Evolutionary conservation across 495 filamentous ascomycete genomes (phyloP).

Genomic region (Thozetella sp.): DNA sequence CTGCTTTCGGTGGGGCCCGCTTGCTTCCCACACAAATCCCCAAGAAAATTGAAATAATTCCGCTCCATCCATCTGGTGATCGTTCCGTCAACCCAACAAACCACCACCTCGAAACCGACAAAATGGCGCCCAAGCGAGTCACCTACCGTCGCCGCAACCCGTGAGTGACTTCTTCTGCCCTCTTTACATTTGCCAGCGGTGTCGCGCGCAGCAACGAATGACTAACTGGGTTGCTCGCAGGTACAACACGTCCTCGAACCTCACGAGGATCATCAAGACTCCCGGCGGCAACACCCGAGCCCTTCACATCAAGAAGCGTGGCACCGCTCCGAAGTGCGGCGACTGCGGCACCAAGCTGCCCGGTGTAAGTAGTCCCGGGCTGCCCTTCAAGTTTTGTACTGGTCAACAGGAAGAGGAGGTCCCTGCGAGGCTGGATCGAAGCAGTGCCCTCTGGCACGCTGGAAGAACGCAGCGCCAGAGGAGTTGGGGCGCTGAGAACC

Average conservation of each 20-base stretch:
- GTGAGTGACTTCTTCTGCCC: constrained; percentile 57
- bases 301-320: constrained; percentile 98
- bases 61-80: constrained; percentile 34
- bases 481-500: too few species aligned
- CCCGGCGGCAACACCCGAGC: constrained; percentile 92
- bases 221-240: constrained; percentile 40
- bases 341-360: constrained; percentile 96
- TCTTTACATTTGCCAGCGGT: constrained; percentile 1
- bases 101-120: constrained; percentile 60
- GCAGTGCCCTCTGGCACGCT: too few species aligned
- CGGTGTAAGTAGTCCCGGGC: constrained; percentile 68
- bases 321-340: constrained; percentile 95
- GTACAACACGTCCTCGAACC: constrained; percentile 98
- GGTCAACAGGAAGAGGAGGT: background rate
- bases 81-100: constrained; percentile 37
- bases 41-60: constrained; percentile 10
- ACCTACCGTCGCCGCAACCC: constrained; percentile 85
- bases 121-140: constrained; percentile 58
- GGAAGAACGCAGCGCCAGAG: too few species aligned
- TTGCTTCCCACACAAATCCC: constrained; percentile 42
- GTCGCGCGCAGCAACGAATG: constrained; percentile 10
- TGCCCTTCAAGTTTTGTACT: background rate
- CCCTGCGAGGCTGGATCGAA: background rate
- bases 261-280: constrained; percentile 93
- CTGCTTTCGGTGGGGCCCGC: constrained; percentile 21